phyloP scores from a whole-genome alignment of 805 yeast genomes.

The Ogataea ramenticola region DNA sequence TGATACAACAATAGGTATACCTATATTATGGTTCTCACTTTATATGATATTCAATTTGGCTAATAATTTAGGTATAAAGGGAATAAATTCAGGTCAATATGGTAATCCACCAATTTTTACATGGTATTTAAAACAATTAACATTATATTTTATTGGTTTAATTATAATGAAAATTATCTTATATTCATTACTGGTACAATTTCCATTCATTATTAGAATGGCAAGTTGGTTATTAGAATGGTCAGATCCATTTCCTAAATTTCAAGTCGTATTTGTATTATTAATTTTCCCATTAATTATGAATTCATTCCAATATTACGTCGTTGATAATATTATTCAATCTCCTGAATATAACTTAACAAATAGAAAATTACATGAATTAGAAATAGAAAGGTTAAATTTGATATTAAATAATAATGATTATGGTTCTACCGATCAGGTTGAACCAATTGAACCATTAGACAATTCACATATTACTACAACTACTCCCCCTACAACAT shows the following conservation, averaged over 20 bases:
- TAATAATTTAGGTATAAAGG: conserved; percentile 34
- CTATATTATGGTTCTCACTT: conserved; percentile 58
- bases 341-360: conserved; percentile 34
- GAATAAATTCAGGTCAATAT: conserved; percentile 50
- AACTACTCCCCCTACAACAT: too few relatives aligned
- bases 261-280: conserved; percentile 84
- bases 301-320: conserved; percentile 66
- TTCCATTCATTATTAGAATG: conserved; percentile 61
- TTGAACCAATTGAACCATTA: neutral
- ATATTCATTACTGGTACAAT: conserved; percentile 47
- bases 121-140: conserved; percentile 66
- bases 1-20: conserved; percentile 93
- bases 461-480: too few relatives aligned
- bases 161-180: conserved; percentile 51
- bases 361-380: conserved; percentile 9
- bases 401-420: neutral
- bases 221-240: conserved; percentile 77
- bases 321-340: conserved; percentile 69
- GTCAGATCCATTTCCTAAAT: conserved; percentile 72
- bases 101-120: conserved; percentile 58
- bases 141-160: conserved; percentile 57
- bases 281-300: conserved; percentile 68
- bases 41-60: conserved; percentile 43
- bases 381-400: conserved; percentile 1
- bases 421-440: neutral